Evolutionary conservation across 345 rosid species (phyloP), one percentile per base, ranked within the genome.

Genomic region (Raphanus sativus): DNA sequence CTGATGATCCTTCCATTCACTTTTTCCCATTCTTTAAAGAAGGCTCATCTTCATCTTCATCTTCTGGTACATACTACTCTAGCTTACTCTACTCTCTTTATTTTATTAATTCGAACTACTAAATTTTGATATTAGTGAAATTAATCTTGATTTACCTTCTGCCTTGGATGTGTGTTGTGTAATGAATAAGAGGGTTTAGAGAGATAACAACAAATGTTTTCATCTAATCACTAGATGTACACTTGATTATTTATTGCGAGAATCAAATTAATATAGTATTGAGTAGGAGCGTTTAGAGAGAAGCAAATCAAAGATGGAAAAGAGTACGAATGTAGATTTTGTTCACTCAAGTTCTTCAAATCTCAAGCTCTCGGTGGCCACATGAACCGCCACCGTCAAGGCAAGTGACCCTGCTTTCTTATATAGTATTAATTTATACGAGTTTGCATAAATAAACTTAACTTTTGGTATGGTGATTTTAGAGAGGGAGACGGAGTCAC

Each of bases 361-460:
- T 96, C 99, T 74, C 99, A 96, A 93, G 99, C 99, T 69, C 99
- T 96, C 7, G 99, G 99, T 33, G 99, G 98, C 62, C 99, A 96
- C 90, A 96, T 96, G 99, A 96, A 96, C 84, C 97, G 99, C 82
- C 99, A 96, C 84, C 89, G 99, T 78, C 98, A 96, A 96, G 98
- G 99, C 79, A 86, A 84, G 77, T 67, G 77, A 74, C 69, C 24
- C 29, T 54, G 15, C 9, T 58, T 30, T 59, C 65, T 34, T 62
- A 3, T 17, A 38, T n/a, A 12, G n/a, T 3, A 6, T 50, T 7
- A 34, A 12, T 45, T 4, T n/a, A 15, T 50, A 50, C 6, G 21
- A 50, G 28, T 55, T 25, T 55, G 4, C 25, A 8, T 45, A 10
- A n/a, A 28, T 10, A 42, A 25, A 21, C 29, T 85, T 67, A 77